Base-by-base conservation (phyloP, 2,329 filamentous ascomycete genomes). In the Endoconidiophora laricicola region DNA sequence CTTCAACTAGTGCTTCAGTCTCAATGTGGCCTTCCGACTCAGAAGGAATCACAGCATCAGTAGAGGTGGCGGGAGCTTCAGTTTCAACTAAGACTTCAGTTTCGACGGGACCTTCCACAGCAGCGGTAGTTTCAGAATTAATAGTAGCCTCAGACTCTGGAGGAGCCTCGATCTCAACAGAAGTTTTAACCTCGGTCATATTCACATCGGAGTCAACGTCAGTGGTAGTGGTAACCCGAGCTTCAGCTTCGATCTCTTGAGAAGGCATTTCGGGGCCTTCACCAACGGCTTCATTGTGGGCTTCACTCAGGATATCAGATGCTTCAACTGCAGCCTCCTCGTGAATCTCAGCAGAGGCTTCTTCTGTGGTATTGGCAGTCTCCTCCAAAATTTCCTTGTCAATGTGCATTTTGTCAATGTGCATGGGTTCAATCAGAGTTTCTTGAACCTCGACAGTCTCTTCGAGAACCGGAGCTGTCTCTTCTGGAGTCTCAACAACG, bases 131-230 rank as follows among this genome's bases (percentile, higher is more conserved):
- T 36, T 52, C 43, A 14, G 37, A 41, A 22, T 49, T 5, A 9
- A 43, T n/a, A 18, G 54, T 38, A 42, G 46, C 50, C 16, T 33
- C 52, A 56, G 56, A 49, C 56, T 56, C 37, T 10, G 22, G 23
- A 10, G 18, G 36, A 33, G 33, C 14, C 36, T 57, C 49, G 23
- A 44, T 46, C 23, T 24, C 53, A 56, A 22, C 40, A 20, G 18
- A 20, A 42, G 22, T 10, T 23, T 42, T 18, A 9, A 4, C 14
- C 9, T 56, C 40, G 18, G 24, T 49, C 39, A 44, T 47, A 20
- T 52, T 40, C 4, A 10, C 26, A 33, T 10, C 26, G 12, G 39
- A 33, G 7, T 54, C 47, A 16, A 46, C 42, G 39, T 39, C 50
- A 18, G 10, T 29, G 10, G 26, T 10, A 29, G 26, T 10, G 6